Base-by-base conservation (phyloP, 176 grass and related monocot genomes). In the Bonia amplexicaulis region DNA sequence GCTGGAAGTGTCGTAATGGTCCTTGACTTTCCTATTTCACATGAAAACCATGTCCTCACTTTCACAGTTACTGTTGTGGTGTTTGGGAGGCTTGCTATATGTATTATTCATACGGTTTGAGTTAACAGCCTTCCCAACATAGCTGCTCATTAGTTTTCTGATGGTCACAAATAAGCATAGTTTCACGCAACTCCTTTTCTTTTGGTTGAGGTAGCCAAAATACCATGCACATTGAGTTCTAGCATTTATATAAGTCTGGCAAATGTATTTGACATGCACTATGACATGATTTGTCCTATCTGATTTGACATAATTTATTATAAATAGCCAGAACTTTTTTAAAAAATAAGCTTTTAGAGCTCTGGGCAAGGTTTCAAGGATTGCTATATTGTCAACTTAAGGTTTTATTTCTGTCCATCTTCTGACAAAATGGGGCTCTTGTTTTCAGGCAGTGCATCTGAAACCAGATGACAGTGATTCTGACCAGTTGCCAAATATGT, bases 361-460 rank as follows among this genome's bases (percentile, higher is more conserved):
- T 22, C 49, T 64, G 16, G 19, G 55, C 23, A 41, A 80, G 67
- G 33, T 46, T 16, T 39, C 0, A 2, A n/a, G 25, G 41, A 72
- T 27, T 19, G 42, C 39, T 72, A 44, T 53, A 42, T 82, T 35
- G 8, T 15, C 26, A 54, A 65, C 15, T 82, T 73, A 33, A n/a
- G 42, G 14, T 7, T 71, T 48, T 52, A 27, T 29, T 70, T 13
- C 55, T 27, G 9, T 29, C 4, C 85, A 66, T 91, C 41, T 68
- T 67, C 68, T 82, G 57, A 70, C 23, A 42, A 23, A 69, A 72
- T 53, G 17, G 25, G 25, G 17, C 12, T 77, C 12, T 84, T 74
- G 2, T 80, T 88, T 91, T 80, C 87, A 97, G 95, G 92, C 87
- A 85, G 95, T 92, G 35, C 94, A 92, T 89, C 83, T 98, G 76